Percentiles rank a stretch among this genome's conserved stretches.
Conservation (phyloP, 2,329 filamentous ascomycete genomes). For the Paecilomyces sp. region DNA sequence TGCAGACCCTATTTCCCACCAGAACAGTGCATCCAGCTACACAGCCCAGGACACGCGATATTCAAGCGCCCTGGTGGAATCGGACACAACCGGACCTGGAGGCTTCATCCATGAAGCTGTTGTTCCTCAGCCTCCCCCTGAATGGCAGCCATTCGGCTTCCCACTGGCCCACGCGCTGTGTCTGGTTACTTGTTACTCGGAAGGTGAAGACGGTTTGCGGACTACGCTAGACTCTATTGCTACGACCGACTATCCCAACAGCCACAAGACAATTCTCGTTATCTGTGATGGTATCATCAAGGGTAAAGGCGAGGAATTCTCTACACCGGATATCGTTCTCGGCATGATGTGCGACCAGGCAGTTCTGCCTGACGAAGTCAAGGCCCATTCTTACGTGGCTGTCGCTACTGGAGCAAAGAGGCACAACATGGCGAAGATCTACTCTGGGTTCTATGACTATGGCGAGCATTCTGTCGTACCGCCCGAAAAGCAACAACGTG, state of each 20-base stretch:
- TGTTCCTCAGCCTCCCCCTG: slow-evolving; percentile 88
- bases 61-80: slow-evolving; percentile 48
- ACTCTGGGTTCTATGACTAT: slow-evolving; percentile 97
- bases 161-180: slow-evolving; percentile 91
- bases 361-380: slow-evolving; percentile 70
- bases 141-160: slow-evolving; percentile 96
- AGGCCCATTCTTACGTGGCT: slow-evolving; percentile 90
- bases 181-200: slow-evolving; percentile 92
- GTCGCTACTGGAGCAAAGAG: slow-evolving; percentile 93
- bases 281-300: slow-evolving; percentile 98
- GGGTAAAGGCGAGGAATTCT: slow-evolving; percentile 77
- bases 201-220: slow-evolving; percentile 85
- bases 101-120: slow-evolving; percentile 97
- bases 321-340: slow-evolving; percentile 84
- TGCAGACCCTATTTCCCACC: slow-evolving; percentile 32
- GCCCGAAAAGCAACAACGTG: slow-evolving; percentile 82
- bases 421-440: slow-evolving; percentile 99
- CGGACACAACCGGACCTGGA: slow-evolving; percentile 70
- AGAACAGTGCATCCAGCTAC: slow-evolving; percentile 51
- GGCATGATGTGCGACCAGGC: slow-evolving; percentile 93
- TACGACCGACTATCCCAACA: slow-evolving; percentile 97
- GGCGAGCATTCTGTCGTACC: slow-evolving; percentile 74
- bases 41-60: slow-evolving; percentile 49
- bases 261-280: slow-evolving; percentile 92
- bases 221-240: slow-evolving; percentile 94